phyloP scores from a whole-genome alignment of 257 asterid genomes.

The Scutellaria minor region DNA sequence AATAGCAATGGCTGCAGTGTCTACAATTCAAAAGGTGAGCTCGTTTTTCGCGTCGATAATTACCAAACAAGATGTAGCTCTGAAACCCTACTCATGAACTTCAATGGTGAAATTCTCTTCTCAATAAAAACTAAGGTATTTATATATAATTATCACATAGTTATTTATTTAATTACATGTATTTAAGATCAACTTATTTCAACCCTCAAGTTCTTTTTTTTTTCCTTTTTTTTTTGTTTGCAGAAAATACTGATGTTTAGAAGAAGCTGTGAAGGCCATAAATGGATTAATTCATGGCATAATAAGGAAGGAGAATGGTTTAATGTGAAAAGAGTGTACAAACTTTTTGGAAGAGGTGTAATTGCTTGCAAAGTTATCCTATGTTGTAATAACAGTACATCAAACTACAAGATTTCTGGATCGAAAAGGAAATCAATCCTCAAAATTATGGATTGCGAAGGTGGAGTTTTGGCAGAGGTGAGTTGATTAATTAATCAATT shows the following conservation, averaged over 20 bases:
- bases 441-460: constrained; percentile 41
- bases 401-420: constrained; percentile 38
- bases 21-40: constrained; percentile 51
- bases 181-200: background rate
- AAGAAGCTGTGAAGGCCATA: constrained; percentile 49
- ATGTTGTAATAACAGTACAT: constrained; percentile 32
- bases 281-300: constrained; percentile 30
- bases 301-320: constrained; percentile 45
- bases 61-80: constrained; percentile 48
- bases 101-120: constrained; percentile 54
- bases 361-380: constrained; percentile 36
- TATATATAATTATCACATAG: background rate
- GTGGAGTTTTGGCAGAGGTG: constrained; percentile 55
- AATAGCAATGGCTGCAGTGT: constrained; percentile 71
- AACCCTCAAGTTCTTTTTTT: too few relatives aligned
- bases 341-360: constrained; percentile 25
- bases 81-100: constrained; percentile 65
- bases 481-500: background rate
- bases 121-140: constrained; percentile 60
- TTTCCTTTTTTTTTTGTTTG: background rate
- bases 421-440: constrained; percentile 38
- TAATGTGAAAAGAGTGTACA: constrained; percentile 39
- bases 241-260: constrained; percentile 41
- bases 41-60: constrained; percentile 66
- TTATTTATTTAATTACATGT: background rate